Conservation (phyloP, 192 early-diverging fungal species). For the Backusella macrospora region DNA sequence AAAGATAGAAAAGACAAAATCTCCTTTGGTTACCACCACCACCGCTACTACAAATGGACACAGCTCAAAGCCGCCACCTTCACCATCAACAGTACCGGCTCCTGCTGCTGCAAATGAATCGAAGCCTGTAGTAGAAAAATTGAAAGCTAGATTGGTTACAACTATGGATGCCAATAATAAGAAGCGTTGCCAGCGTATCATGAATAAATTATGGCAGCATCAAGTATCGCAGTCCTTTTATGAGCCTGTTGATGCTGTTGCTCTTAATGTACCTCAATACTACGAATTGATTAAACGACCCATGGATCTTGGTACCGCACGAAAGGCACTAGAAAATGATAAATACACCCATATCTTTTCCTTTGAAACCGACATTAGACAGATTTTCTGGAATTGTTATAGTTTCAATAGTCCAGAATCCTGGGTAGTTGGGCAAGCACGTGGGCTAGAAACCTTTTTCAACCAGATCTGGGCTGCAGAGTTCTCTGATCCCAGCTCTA, state of each 20-base stretch:
- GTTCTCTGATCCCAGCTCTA: constrained; percentile 26
- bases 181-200: constrained; percentile 31
- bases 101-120: not conserved
- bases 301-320: constrained; percentile 84
- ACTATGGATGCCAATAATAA: constrained; percentile 31
- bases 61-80: no score
- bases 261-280: constrained; percentile 67
- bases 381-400: constrained; percentile 75
- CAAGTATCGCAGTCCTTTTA: constrained; percentile 64
- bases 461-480: constrained; percentile 33
- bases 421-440: constrained; percentile 65
- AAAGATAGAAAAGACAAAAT: not conserved
- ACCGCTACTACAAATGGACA: no score
- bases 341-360: constrained; percentile 56
- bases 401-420: constrained; percentile 66
- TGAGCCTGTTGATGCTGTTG: constrained; percentile 78
- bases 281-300: constrained; percentile 71
- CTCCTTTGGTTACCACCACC: not conserved
- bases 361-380: constrained; percentile 62
- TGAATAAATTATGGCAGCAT: constrained; percentile 32
- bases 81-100: no score
- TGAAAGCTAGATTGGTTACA: not conserved
- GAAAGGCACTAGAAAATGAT: constrained; percentile 61
- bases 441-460: constrained; percentile 49
- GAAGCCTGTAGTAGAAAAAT: not conserved